A percentile compares a stretch with the other conserved stretches of the same genome.
These are phyloP conservation scores for Alternaria brassicicola DNA, from an alignment of 2,329 filamentous ascomycete species.

Conservation along the genomic window DNA sequence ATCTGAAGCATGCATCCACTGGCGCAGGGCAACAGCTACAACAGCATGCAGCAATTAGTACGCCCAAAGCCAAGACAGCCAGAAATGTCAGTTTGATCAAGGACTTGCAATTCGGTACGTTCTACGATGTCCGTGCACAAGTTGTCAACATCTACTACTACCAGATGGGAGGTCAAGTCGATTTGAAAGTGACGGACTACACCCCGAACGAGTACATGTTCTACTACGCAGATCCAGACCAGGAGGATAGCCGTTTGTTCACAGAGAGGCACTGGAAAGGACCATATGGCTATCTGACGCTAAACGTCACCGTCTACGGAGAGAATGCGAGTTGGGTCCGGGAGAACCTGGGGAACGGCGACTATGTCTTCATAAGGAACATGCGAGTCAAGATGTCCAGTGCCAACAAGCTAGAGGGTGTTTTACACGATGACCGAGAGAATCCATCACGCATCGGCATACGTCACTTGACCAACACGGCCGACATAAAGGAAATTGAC, in stretches of 20 bases:
- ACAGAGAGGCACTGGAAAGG: conserved; percentile 67
- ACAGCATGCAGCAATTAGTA: conserved; percentile 17
- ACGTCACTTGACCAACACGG: conserved; percentile 27
- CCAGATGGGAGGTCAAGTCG: conserved; percentile 44
- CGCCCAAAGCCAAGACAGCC: conserved; percentile 5
- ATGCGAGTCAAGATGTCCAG: conserved; percentile 68
- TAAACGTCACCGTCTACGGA: conserved; percentile 74
- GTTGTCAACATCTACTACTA: conserved; percentile 64
- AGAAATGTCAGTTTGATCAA: conserved; percentile 62
- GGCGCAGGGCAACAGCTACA: conserved; percentile 18
- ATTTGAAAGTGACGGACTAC: conserved; percentile 36
- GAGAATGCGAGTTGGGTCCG: conserved; percentile 68
- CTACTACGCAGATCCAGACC: conserved; percentile 54
- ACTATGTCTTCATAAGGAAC: conserved; percentile 72
- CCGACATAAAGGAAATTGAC: conserved; percentile 44
- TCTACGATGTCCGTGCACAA: conserved; percentile 73
- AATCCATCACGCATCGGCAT: conserved; percentile 64
- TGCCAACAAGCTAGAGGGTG: conserved; percentile 70
- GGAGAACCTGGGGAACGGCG: conserved; percentile 61
- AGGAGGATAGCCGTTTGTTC: conserved; percentile 25
- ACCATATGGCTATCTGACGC: conserved; percentile 72
- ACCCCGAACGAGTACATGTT: conserved; percentile 65
- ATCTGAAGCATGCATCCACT: conserved; percentile 31
- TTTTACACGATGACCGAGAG: conserved; percentile 66
- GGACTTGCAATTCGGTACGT: conserved; percentile 63